These are phyloP conservation scores for Mortierella claussenii DNA, from an alignment of 192 early-diverging fungal genomes.

Conservation along the genomic window DNA sequence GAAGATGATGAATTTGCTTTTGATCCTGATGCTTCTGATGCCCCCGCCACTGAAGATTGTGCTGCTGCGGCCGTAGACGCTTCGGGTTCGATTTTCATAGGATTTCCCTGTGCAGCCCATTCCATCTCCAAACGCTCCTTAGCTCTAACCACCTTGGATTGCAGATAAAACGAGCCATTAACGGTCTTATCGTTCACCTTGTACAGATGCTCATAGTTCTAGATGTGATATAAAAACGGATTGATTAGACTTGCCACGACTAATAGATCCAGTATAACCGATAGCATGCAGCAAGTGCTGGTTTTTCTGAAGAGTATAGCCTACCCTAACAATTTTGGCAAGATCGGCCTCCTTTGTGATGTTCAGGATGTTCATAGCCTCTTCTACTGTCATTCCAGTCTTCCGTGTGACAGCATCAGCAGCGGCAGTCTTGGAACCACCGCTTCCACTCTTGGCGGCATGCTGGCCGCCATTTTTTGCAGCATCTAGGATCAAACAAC, in stretches of 20 bases:
- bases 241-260: not conserved
- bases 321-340: constrained; percentile 61
- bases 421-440: constrained; percentile 64
- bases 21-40: constrained; percentile 10
- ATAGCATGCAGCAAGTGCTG: no score
- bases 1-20: constrained; percentile 7
- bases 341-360: constrained; percentile 73
- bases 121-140: constrained; percentile 96
- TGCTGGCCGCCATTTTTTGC: constrained; percentile 74
- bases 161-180: constrained; percentile 94
- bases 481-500: no score
- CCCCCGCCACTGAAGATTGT: constrained; percentile 7
- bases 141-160: constrained; percentile 93
- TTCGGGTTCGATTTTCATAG: constrained; percentile 28
- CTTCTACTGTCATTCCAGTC: constrained; percentile 89
- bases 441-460: constrained; percentile 48
- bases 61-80: constrained; percentile 13
- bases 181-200: constrained; percentile 84
- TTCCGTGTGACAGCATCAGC: constrained; percentile 78
- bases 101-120: constrained; percentile 68
- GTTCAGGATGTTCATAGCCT: constrained; percentile 92
- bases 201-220: constrained; percentile 91
- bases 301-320: no score
- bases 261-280: no score
- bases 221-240: not conserved